Conservation (phyloP, 805 yeast species). For the Ogataea trehalophila region DNA sequence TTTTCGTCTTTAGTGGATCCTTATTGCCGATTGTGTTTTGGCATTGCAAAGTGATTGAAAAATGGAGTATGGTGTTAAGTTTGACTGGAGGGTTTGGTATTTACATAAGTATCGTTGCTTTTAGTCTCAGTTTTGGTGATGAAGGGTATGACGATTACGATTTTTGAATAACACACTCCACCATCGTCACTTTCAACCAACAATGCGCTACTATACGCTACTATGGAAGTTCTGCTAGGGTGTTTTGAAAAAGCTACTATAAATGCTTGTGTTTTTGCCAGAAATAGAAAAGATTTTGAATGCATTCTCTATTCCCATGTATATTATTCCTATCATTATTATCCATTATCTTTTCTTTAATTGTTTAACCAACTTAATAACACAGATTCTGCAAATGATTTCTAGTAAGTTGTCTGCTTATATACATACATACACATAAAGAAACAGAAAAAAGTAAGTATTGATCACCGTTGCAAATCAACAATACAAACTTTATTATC, state of each 20-base stretch:
- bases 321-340: no score
- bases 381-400: no score
- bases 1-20: constrained; percentile 30
- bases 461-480: constrained; percentile 51
- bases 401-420: background rate
- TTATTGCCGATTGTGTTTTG: constrained; percentile 29
- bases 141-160: constrained; percentile 38
- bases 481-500: constrained; percentile 57
- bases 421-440: background rate
- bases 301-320: no score
- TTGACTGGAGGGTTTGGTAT: constrained; percentile 79
- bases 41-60: constrained; percentile 25
- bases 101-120: constrained; percentile 76
- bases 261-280: no score
- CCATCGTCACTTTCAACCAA: no score
- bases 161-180: constrained; percentile 9
- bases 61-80: constrained; percentile 50
- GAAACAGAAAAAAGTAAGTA: background rate
- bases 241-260: no score
- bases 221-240: no score
- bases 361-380: no score
- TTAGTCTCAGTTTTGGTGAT: constrained; percentile 69
- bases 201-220: no score
- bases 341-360: no score
- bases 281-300: no score